Conservation (phyloP, 345 rosid genomes). For the Nasturtium officinale region DNA sequence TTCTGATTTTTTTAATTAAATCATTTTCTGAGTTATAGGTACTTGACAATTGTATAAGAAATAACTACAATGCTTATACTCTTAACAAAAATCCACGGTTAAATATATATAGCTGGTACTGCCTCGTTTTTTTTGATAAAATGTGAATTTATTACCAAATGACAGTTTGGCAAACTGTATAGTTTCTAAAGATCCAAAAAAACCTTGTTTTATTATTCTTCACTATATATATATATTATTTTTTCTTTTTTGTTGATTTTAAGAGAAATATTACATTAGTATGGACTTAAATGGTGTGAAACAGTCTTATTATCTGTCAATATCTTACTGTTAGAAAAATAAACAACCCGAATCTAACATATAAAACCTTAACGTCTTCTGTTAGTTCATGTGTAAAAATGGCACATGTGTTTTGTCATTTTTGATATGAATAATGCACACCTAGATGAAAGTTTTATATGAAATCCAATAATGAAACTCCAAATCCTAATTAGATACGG, state of each 20-base stretch:
- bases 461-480: conserved; percentile 10
- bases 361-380: neutral
- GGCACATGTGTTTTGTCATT: neutral
- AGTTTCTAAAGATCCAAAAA: too few species aligned
- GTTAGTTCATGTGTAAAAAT: neutral
- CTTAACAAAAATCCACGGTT: too few species aligned
- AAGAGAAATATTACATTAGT: too few species aligned
- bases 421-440: neutral
- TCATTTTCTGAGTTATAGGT: neutral
- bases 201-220: neutral
- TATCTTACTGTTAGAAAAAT: neutral
- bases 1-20: too few species aligned
- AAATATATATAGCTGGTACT: neutral
- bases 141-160: too few species aligned
- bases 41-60: neutral
- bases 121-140: neutral
- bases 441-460: neutral
- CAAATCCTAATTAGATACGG: conserved; percentile 14
- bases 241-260: too few species aligned
- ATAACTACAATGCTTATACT: too few species aligned
- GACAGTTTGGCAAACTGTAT: too few species aligned
- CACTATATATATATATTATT: neutral
- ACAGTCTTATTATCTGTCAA: too few species aligned
- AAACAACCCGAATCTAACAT: neutral
- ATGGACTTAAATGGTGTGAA: too few species aligned